Evolutionary conservation across 2,329 filamentous ascomycete genomes (phyloP), one percentile per base, ranked within the genome.

Genomic region (Colletotrichum neosansevieriae): DNA sequence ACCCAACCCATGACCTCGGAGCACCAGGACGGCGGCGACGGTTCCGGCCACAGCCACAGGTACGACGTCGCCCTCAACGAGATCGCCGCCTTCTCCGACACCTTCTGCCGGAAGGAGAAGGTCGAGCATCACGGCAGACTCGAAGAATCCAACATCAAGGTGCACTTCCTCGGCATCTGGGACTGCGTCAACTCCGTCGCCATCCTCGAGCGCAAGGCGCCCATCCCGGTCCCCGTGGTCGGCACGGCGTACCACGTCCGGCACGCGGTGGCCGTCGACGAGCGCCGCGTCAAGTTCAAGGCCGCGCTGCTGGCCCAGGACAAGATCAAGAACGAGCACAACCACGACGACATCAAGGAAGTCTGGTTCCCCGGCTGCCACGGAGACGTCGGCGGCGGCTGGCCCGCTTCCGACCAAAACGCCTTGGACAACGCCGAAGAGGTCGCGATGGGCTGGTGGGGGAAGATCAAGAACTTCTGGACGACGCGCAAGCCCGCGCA

Each of bases 351-450:
- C 59, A 77, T 85, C 65, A 75, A 75, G 54, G 85, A 88, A 69
- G 83, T 87, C 50, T 88, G 85, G 84, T 88, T 88, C 69, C 81
- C 85, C 0, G 86, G 86, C 1, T 82, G 82, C 61, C 86, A 88
- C 63, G 82, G 82, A 10, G 85, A 88, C 60, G 80, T 87, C 10
- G 86, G 86, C 2, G 86, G 86, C 0, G 86, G 86, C 0, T 88
- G 84, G 82, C 79, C 79, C 0, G 76, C 79, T 9, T 72, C 74
- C 6, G 73, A 74, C 4, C 69, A 72, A 19, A 65, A 76, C 3
- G 64, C 71, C 1, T 60, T 76, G 6, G 74, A 76, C 6, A 69
- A 61, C 6, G 72, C 70, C 10, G 38, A 75, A 2, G 75, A 75
- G 3, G 75, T 75, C 71, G 47, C 54, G 38, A 68, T 56, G 15